A percentile compares a stretch with the other conserved stretches of the same genome.
phyloP scores from a whole-genome alignment of 148 eudicot species.

The Diospyros lotus region DNA sequence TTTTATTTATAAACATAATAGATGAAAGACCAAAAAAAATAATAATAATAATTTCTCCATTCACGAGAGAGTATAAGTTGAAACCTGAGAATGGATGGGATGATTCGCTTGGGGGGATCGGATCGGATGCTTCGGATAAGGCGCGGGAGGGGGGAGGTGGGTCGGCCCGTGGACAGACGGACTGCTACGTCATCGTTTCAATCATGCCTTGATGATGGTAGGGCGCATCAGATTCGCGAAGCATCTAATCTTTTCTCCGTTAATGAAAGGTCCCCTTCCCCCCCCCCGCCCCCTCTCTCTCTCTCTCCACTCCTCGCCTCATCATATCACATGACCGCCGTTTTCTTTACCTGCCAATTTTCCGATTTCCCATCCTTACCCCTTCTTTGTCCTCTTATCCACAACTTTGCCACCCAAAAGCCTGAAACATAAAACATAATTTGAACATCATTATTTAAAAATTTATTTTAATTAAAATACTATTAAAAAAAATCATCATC shows the following conservation, averaged over 20 bases:
- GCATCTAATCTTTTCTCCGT: slow-evolving; percentile 4
- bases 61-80: no score
- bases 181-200: neutral
- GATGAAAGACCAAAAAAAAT: no score
- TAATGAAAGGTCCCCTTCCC: neutral
- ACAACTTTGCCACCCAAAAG: neutral
- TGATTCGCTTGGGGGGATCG: no score
- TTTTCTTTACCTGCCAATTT: neutral
- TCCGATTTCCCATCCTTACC: neutral
- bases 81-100: no score
- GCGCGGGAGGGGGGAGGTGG: neutral
- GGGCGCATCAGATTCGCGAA: slow-evolving; percentile 6
- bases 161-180: neutral
- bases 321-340: slow-evolving; percentile 9
- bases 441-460: no score
- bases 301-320: neutral
- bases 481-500: no score
- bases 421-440: no score
- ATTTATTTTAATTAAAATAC: no score
- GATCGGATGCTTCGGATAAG: slow-evolving; percentile 8
- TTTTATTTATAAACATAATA: no score
- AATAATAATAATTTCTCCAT: no score
- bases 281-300: no score
- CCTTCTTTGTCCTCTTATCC: neutral
- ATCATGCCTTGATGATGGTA: neutral